Conservation (phyloP, 371 early-diverging fungal genomes). For the Mortierella sp. region DNA sequence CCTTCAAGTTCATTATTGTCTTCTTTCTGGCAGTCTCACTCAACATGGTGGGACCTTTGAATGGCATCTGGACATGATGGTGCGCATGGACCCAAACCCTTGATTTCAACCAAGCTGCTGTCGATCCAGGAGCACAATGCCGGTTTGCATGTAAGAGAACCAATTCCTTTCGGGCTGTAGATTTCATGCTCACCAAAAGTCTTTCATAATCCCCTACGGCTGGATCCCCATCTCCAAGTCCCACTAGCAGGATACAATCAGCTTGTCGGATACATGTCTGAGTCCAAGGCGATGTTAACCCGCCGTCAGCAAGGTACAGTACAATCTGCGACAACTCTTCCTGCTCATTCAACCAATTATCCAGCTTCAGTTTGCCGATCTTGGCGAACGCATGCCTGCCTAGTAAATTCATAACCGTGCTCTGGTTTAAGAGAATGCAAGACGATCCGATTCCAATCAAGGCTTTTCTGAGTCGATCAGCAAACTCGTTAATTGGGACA, state of each 20-base stretch:
- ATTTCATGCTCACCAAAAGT: conserved; percentile 90
- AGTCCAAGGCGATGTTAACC: conserved; percentile 93
- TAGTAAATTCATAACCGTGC: conserved; percentile 82
- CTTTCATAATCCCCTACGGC: conserved; percentile 94
- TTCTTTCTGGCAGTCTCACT: conserved; percentile 67
- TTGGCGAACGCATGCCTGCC: conserved; percentile 94
- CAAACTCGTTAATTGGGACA: conserved; percentile 93
- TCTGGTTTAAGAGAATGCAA: conserved; percentile 82
- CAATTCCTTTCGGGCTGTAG: conserved; percentile 96
- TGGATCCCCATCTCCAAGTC: conserved; percentile 90
- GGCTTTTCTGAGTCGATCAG: conserved; percentile 82
- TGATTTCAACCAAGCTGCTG: conserved; percentile 91
- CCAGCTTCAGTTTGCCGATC: conserved; percentile 91
- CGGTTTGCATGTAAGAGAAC: conserved; percentile 90
- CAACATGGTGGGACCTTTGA: conserved; percentile 71
- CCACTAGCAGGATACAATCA: conserved; percentile 95
- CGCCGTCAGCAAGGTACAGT: conserved; percentile 95
- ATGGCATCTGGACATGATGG: conserved; percentile 95
- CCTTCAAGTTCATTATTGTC: conserved; percentile 75
- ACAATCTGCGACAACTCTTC: conserved; percentile 91
- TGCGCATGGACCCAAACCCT: conserved; percentile 96
- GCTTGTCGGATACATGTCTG: conserved; percentile 97
- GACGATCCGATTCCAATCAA: conserved; percentile 82
- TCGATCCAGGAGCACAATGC: conserved; percentile 82
- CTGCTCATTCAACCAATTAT: conserved; percentile 93